These are phyloP conservation scores for Nephelium lappaceum DNA, from an alignment of 345 rosid genomes.

Conservation along the genomic window DNA sequence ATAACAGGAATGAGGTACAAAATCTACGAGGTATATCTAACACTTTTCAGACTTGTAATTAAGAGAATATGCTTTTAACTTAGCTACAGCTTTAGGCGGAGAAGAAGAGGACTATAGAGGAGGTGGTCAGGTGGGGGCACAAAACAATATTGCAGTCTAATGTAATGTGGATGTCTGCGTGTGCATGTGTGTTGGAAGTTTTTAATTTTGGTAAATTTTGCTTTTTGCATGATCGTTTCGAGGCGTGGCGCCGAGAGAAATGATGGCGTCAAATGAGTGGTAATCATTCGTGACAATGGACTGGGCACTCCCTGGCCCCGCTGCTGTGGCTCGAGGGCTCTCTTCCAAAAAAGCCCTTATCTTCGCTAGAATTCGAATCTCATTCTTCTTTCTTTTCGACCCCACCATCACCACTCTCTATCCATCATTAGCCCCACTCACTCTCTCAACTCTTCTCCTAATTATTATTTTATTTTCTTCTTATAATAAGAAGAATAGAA, in stretches of 20 bases:
- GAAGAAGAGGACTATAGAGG: neutral
- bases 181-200: neutral
- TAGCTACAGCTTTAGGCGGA: neutral
- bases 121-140: no score
- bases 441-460: neutral
- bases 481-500: no score
- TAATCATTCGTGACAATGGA: slow-evolving; percentile 38
- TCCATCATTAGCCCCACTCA: slow-evolving; percentile 39
- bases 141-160: no score
- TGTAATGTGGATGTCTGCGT: neutral
- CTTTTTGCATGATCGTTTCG: slow-evolving; percentile 39
- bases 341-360: slow-evolving; percentile 2
- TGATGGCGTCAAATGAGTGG: slow-evolving; percentile 37
- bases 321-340: neutral
- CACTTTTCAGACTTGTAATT: neutral
- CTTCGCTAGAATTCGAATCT: slow-evolving; percentile 19
- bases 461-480: no score
- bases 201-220: neutral
- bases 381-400: slow-evolving; percentile 1
- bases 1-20: neutral
- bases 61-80: slow-evolving; percentile 13
- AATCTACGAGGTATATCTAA: neutral
- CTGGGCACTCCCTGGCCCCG: neutral
- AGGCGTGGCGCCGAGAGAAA: slow-evolving; percentile 55
- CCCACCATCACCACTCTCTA: slow-evolving; percentile 9